A percentile compares a stretch with the other conserved stretches of the same genome.
phyloP scores from a whole-genome alignment of 2,329 filamentous ascomycete species.

The Pseudogymnoascus sp. region DNA sequence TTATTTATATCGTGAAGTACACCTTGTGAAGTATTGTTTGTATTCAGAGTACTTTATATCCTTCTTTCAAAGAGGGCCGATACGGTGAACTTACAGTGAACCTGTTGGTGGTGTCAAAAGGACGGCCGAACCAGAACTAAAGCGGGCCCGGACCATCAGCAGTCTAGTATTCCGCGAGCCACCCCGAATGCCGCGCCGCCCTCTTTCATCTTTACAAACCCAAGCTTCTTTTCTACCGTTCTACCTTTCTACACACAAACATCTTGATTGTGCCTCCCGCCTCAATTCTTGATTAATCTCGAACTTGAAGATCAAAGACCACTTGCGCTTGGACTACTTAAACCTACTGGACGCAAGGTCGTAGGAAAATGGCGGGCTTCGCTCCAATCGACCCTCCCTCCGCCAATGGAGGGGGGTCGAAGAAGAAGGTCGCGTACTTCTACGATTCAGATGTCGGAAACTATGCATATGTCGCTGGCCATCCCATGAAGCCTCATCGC shows the following conservation, averaged over 20 bases:
- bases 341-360: background rate
- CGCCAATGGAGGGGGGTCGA: slow-evolving; percentile 42
- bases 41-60: background rate
- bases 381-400: slow-evolving; percentile 46
- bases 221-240: background rate
- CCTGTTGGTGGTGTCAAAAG: background rate
- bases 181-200: background rate
- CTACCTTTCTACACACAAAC: background rate
- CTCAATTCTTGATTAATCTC: background rate
- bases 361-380: slow-evolving; percentile 29
- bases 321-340: background rate
- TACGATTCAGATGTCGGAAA: slow-evolving; percentile 98
- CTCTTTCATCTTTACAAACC: slow-evolving; percentile 6
- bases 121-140: background rate
- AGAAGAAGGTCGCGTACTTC: slow-evolving; percentile 92
- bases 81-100: background rate
- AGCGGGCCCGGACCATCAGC: slow-evolving; percentile 3
- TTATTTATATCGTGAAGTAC: background rate
- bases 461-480: slow-evolving; percentile 91
- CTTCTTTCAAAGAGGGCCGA: background rate
- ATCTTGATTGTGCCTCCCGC: background rate
- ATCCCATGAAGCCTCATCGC: slow-evolving; percentile 98
- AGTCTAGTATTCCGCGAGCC: background rate
- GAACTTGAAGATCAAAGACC: background rate
- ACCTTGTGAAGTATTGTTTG: background rate